Conservation (phyloP, 2,329 filamentous ascomycete genomes). For the Didymella pomorum region DNA sequence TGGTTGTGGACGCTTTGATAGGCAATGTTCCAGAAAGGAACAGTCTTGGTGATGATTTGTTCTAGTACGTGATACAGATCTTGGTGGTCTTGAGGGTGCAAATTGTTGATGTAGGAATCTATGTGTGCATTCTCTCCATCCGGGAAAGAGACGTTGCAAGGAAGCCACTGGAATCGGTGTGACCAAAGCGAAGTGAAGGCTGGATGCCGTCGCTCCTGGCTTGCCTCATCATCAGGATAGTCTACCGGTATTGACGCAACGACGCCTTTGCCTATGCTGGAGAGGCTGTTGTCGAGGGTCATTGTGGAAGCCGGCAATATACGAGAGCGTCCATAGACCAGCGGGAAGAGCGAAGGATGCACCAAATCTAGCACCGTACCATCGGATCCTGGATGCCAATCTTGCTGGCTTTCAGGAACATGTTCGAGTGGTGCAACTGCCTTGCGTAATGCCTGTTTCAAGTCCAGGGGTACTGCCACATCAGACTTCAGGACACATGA, state of each 20-base stretch:
- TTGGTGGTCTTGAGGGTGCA: conserved; percentile 54
- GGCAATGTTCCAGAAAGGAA: conserved; percentile 30
- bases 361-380: conserved; percentile 61
- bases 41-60: conserved; percentile 25
- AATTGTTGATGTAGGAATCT: conserved; percentile 60
- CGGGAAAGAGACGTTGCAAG: conserved; percentile 56
- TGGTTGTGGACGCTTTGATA: conserved; percentile 2
- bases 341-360: conserved; percentile 69
- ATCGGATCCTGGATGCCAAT: conserved; percentile 68
- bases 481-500: conserved; percentile 60
- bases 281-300: conserved; percentile 23
- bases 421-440: conserved; percentile 60
- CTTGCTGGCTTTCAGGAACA: conserved; percentile 58
- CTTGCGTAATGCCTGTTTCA: conserved; percentile 53
- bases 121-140: conserved; percentile 49
- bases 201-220: not conserved
- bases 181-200: conserved; percentile 32
- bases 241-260: conserved; percentile 7
- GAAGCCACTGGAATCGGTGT: conserved; percentile 58
- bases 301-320: conserved; percentile 25
- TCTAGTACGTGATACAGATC: conserved; percentile 30
- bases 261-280: conserved; percentile 20
- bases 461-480: conserved; percentile 46
- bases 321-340: conserved; percentile 58
- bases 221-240: not conserved